These are phyloP conservation scores for Ogataea naganishii DNA, from an alignment of 805 yeast genomes.

Conservation along the genomic window DNA sequence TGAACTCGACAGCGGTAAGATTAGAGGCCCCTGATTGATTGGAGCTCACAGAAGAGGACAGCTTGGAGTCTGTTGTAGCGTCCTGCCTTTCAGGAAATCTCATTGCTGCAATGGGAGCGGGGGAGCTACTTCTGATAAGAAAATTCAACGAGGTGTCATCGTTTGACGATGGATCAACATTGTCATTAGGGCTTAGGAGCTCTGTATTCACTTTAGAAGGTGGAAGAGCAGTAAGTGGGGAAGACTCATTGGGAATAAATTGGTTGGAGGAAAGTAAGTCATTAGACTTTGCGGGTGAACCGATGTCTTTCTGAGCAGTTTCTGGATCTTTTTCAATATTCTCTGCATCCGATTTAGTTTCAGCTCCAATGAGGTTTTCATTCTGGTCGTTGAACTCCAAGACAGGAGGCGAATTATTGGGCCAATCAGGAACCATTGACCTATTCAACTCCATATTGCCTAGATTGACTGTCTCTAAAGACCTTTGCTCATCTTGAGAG, in stretches of 20 bases:
- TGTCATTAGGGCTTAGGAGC: no score
- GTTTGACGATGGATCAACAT: no score
- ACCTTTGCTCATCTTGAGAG: no score
- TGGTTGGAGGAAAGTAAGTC: no score
- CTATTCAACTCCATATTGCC: conserved; percentile 1
- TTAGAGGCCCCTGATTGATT: conserved; percentile 8
- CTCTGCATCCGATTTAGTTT: conserved; percentile 1
- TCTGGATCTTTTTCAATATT: no score
- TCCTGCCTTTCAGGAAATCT: conserved; percentile 1
- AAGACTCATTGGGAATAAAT: no score
- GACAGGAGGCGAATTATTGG: conserved; percentile 9
- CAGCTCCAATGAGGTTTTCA: background rate
- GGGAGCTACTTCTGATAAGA: background rate
- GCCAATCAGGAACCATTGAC: conserved; percentile 12
- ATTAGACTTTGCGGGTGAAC: no score
- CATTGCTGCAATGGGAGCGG: conserved; percentile 3
- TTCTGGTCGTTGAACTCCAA: conserved; percentile 5
- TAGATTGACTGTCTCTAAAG: no score
- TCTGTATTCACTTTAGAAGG: no score
- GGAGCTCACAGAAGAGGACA: conserved; percentile 16
- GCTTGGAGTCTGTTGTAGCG: conserved; percentile 3
- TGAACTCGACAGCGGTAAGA: conserved; percentile 10
- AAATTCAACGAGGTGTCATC: no score
- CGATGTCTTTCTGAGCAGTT: no score
- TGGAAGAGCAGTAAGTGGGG: no score